Conservation (phyloP, 2,329 filamentous ascomycete genomes). For the Escovopsis weberi region DNA sequence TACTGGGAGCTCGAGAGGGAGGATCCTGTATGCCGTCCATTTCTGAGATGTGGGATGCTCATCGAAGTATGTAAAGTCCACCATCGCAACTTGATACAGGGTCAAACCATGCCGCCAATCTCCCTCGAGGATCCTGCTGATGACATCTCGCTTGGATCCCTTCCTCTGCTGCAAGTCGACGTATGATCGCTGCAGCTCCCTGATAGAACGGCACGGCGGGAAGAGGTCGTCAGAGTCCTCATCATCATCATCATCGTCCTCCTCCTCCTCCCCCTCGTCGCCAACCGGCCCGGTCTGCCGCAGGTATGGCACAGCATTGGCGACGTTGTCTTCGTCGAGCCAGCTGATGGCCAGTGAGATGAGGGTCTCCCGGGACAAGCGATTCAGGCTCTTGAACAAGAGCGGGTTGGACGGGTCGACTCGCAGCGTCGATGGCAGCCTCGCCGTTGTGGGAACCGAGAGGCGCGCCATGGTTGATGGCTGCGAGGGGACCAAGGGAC, state of each 20-base stretch:
- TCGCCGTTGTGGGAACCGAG: constrained; percentile 55
- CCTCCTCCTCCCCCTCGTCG: constrained; percentile 2
- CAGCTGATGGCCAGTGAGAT: constrained; percentile 61
- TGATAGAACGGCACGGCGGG: constrained; percentile 48
- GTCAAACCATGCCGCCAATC: constrained; percentile 53
- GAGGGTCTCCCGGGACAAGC: constrained; percentile 57
- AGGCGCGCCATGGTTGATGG: constrained; percentile 33
- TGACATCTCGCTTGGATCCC: constrained; percentile 47
- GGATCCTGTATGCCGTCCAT: constrained; percentile 48
- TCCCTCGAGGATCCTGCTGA: constrained; percentile 50
- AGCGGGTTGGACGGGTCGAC: constrained; percentile 50
- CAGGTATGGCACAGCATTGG: constrained; percentile 31
- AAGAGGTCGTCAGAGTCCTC: constrained; percentile 53
- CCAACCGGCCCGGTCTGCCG: constrained; percentile 7
- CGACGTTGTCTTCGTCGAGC: constrained; percentile 53
- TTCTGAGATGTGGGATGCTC: constrained; percentile 49
- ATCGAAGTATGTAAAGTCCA: constrained; percentile 51
- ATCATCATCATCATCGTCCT: constrained; percentile 27
- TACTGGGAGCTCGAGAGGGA: constrained; percentile 32
- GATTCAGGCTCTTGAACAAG: constrained; percentile 51
- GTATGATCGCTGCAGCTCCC: constrained; percentile 54
- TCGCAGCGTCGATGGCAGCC: constrained; percentile 56
- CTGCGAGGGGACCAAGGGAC: background rate
- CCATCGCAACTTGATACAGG: constrained; percentile 53
- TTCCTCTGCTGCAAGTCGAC: constrained; percentile 42